Conservation (phyloP, 306 rosid genomes). For the Lathyrus tuberosus region DNA sequence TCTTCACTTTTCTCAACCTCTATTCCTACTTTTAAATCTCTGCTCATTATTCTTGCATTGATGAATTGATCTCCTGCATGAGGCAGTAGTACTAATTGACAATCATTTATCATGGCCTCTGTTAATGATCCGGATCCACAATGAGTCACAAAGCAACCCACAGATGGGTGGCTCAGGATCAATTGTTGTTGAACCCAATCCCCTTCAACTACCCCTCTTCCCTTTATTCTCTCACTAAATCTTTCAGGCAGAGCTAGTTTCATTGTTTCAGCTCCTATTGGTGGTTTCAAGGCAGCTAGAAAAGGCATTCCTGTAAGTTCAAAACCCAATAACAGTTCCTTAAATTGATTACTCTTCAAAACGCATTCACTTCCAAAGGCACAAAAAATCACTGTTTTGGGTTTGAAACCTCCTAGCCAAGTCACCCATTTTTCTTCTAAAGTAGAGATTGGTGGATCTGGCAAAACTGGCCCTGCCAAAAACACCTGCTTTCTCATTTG, state of each 20-base stretch:
- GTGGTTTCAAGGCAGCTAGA: slow-evolving; percentile 58
- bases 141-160: slow-evolving; percentile 83
- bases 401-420: slow-evolving; percentile 53
- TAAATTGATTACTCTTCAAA: slow-evolving; percentile 49
- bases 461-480: slow-evolving; percentile 60
- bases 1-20: slow-evolving; percentile 65
- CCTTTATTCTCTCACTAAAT: slow-evolving; percentile 48
- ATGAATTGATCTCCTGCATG: slow-evolving; percentile 58
- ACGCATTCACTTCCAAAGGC: slow-evolving; percentile 64
- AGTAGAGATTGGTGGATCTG: slow-evolving; percentile 34
- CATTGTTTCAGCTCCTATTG: slow-evolving; percentile 48
- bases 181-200: slow-evolving; percentile 74
- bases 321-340: slow-evolving; percentile 63
- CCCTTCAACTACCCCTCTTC: slow-evolving; percentile 62
- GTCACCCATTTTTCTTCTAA: slow-evolving; percentile 60
- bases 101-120: slow-evolving; percentile 59
- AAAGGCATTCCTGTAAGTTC: slow-evolving; percentile 69
- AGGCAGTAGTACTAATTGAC: slow-evolving; percentile 65
- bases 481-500: slow-evolving; percentile 51
- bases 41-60: slow-evolving; percentile 60
- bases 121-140: slow-evolving; percentile 72
- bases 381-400: slow-evolving; percentile 57
- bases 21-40: slow-evolving; percentile 55
- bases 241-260: slow-evolving; percentile 64
- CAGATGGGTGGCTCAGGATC: slow-evolving; percentile 65